These are phyloP conservation scores for Liquidambar formosana DNA, from an alignment of 164 flowering plant genomes.

Conservation along the genomic window DNA sequence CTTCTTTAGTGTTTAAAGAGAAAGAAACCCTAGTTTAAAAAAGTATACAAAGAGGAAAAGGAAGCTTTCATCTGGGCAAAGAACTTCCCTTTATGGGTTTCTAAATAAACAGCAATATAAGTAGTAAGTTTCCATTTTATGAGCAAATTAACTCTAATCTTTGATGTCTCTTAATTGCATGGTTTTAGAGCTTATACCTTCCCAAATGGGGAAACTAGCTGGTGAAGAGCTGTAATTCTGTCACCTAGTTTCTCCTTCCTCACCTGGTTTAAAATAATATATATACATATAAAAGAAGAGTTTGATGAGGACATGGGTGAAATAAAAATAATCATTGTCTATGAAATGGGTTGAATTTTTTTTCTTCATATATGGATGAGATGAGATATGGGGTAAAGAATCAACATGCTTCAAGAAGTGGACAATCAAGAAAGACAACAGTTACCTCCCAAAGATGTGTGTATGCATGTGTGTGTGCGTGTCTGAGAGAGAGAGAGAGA, in stretches of 20 bases:
- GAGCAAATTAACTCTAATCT: neutral
- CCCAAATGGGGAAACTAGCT: slow-evolving; percentile 68
- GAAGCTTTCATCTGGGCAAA: neutral
- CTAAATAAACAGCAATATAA: neutral
- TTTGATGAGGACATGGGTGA: neutral
- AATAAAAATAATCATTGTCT: neutral
- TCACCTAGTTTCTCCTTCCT: slow-evolving; percentile 67
- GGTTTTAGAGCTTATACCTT: slow-evolving; percentile 33
- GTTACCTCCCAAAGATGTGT: slow-evolving; percentile 8
- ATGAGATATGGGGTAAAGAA: slow-evolving; percentile 14
- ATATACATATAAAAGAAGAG: neutral
- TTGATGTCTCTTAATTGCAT: neutral
- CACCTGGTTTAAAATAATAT: slow-evolving; percentile 29
- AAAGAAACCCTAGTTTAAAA: slow-evolving; percentile 1
- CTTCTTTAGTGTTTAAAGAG: neutral
- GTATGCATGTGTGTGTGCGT: slow-evolving; percentile 10
- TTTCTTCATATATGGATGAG: neutral
- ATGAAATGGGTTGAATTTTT: neutral
- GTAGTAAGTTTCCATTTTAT: neutral
- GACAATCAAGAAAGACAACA: slow-evolving; percentile 44
- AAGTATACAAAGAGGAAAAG: neutral
- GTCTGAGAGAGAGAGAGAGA: slow-evolving; percentile 13
- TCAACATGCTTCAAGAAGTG: slow-evolving; percentile 19
- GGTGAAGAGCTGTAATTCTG: slow-evolving; percentile 64
- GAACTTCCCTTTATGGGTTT: slow-evolving; percentile 3